Conservation (phyloP, 345 rosid species). For the Dipteronia dyeriana region DNA sequence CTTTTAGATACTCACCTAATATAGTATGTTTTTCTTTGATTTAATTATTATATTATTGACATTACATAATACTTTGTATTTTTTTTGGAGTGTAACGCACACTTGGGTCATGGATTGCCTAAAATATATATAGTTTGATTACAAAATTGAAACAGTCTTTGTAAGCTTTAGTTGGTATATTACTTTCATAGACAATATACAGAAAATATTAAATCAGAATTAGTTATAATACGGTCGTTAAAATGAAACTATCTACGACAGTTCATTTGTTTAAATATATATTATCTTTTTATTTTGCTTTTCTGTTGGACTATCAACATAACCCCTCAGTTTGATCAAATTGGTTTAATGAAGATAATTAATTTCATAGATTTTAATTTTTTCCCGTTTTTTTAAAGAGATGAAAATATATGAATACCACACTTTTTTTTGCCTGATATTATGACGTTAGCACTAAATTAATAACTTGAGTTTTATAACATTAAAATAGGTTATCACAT, state of each 20-base stretch:
- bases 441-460: no score
- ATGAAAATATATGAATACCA: no score
- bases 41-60: background rate
- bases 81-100: background rate
- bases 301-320: slow-evolving; percentile 25
- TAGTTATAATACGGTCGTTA: background rate
- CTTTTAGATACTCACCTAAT: no score
- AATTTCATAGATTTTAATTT: background rate
- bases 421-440: no score
- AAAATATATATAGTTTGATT: background rate
- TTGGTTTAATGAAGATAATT: slow-evolving; percentile 3
- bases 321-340: background rate
- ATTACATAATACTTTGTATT: background rate
- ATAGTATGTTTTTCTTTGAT: background rate
- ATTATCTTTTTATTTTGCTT: background rate
- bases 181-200: background rate
- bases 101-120: background rate
- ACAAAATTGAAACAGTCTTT: background rate
- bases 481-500: no score
- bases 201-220: no score
- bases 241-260: background rate
- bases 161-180: background rate
- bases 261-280: background rate
- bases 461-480: no score
- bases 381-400: no score